Evolutionary conservation across 768 basidiomycete species (phyloP), one percentile per base, ranked within the genome.

Genomic region (Psilocybe cubensis): DNA sequence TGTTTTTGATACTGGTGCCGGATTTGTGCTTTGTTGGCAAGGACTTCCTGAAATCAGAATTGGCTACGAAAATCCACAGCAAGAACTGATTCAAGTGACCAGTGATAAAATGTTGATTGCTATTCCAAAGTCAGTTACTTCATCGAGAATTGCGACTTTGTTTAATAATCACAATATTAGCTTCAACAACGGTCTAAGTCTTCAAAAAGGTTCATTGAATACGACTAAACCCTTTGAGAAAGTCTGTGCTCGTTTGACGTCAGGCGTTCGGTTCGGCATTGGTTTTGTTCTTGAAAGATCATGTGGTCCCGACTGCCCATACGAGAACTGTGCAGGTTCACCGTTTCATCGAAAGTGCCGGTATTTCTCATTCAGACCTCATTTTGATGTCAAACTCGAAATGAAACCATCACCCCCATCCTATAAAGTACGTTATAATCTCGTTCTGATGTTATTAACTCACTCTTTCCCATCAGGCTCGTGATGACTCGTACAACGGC

Each of bases 231-330:
- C 76, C 6, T 79, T 82, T 66, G 74, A 79, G 46, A 97, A 96
- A 71, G 78, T 92, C 23, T 91, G 89, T 61, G 94, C 94, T 18
- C 90, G 92, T 64, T 80, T 96, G 60, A 79, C 81, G 18, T 91
- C 91, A 46, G 94, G 95, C 25, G 87, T 94, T 7, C 81, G 92
- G 27, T 94, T 93, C 70, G 96, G 96, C 4, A 80, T 96, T 24
- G 92, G 94, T 3, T 84, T 91, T 64, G 79, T 82, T 5, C 79
- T 94, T 29, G 96, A 98, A 71, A 81, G 94, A 47, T 80, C 94
- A 0, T 98, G 96, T 70, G 83, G 83, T 2, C 68, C 76, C 23
- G 85, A 85, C 52, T 98, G 96, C 67, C 12, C 58, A 24, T 75
- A 73, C 21, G 95, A 98, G 71, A 80, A 73, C 20, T 93, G 94